Evolutionary conservation across 805 yeast species (phyloP).

Genomic region (Metschnikowia santaceciliae): DNA sequence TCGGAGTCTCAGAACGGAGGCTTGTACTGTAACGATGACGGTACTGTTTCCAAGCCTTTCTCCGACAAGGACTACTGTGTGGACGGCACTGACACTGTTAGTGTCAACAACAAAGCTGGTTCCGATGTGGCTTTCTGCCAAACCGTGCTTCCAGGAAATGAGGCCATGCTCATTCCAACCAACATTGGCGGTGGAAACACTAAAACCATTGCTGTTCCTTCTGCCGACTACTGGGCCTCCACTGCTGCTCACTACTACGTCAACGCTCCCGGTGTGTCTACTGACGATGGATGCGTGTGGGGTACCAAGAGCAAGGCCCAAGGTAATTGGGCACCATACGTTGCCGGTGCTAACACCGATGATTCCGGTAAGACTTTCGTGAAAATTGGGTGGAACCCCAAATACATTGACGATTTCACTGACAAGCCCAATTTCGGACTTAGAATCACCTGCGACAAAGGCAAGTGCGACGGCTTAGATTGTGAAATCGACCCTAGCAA

Average conservation of each 20-base stretch:
- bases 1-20: conserved; percentile 86
- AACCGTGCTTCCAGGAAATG: conserved; percentile 91
- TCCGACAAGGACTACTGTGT: conserved; percentile 59
- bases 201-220: conserved; percentile 77
- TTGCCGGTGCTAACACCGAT: conserved; percentile 87
- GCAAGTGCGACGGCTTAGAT: conserved; percentile 69
- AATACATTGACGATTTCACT: conserved; percentile 64
- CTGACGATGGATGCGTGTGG: conserved; percentile 80
- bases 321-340: conserved; percentile 94
- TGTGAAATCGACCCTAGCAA: conserved; percentile 77
- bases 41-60: conserved; percentile 61
- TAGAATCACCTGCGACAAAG: conserved; percentile 64
- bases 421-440: conserved; percentile 66
- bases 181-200: conserved; percentile 46
- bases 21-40: conserved; percentile 67
- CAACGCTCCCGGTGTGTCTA: conserved; percentile 78
- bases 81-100: conserved; percentile 74
- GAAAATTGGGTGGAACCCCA: conserved; percentile 90
- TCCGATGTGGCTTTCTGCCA: conserved; percentile 79
- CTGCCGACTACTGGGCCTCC: conserved; percentile 75
- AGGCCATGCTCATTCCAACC: conserved; percentile 91
- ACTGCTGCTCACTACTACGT: conserved; percentile 86
- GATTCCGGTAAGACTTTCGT: conserved; percentile 64
- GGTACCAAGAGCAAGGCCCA: conserved; percentile 62
- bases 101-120: conserved; percentile 54